phyloP scores from a whole-genome alignment of 2,329 filamentous ascomycete genomes.

The Coleophoma crateriformis region DNA sequence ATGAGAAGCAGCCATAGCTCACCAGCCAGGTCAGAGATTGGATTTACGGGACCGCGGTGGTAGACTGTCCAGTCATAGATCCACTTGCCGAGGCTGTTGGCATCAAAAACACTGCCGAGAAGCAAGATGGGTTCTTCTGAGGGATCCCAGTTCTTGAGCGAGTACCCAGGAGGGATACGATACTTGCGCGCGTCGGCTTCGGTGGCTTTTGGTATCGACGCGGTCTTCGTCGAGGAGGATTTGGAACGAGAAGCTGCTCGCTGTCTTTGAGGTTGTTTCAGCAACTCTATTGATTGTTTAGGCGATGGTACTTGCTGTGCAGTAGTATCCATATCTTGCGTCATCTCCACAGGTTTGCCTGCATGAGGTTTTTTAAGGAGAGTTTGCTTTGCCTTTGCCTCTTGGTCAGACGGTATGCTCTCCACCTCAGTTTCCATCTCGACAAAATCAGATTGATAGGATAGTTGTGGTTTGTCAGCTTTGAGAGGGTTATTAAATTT shows the following conservation, averaged over 20 bases:
- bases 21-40: slow-evolving; percentile 85
- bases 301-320: no score
- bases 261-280: neutral
- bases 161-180: slow-evolving; percentile 83
- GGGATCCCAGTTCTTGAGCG: slow-evolving; percentile 97
- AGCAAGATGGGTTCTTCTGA: slow-evolving; percentile 90
- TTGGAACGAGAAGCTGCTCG: neutral
- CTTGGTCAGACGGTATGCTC: no score
- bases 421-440: no score
- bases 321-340: no score
- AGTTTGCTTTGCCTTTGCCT: no score
- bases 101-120: slow-evolving; percentile 91
- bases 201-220: slow-evolving; percentile 38
- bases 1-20: slow-evolving; percentile 95
- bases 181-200: slow-evolving; percentile 56
- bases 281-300: no score
- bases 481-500: no score
- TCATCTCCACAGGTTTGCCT: no score
- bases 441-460: no score
- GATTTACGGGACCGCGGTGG: slow-evolving; percentile 72
- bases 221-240: no score
- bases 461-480: no score
- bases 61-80: slow-evolving; percentile 99
- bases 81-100: slow-evolving; percentile 97
- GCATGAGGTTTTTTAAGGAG: no score